A percentile compares a stretch with the other conserved stretches of the same genome.
Evolutionary conservation across 2,329 filamentous ascomycete genomes (phyloP).

Genomic region (Alternaria atra): DNA sequence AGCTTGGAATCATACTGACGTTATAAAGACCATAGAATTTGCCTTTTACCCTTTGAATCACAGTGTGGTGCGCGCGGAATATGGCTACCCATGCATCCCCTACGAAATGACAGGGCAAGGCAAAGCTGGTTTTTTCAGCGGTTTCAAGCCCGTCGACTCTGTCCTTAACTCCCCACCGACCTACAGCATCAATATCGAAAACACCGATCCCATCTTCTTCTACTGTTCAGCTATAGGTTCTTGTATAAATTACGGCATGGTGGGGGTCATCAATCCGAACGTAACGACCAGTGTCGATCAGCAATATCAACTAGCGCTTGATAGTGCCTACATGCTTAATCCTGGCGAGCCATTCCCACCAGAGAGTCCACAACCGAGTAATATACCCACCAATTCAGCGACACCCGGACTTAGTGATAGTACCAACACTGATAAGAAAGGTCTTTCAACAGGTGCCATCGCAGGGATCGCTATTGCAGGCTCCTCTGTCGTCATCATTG

Average conservation of each 20-base stretch:
- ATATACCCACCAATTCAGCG: conserved; percentile 8
- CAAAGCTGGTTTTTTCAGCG: conserved; percentile 43
- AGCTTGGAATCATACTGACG: conserved; percentile 3
- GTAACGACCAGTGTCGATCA: conserved; percentile 29
- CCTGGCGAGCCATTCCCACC: conserved; percentile 48
- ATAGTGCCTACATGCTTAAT: conserved; percentile 42
- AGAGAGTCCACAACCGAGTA: conserved; percentile 20
- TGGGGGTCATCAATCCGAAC: conserved; percentile 75
- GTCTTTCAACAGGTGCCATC: conserved; percentile 51
- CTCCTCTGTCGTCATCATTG: conserved; percentile 29
- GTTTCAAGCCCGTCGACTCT: conserved; percentile 39
- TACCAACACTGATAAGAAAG: background rate
- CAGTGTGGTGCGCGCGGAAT: conserved; percentile 54
- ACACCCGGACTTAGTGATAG: background rate
- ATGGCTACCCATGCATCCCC: conserved; percentile 53
- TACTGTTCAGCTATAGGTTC: conserved; percentile 66
- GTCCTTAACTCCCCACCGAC: conserved; percentile 38
- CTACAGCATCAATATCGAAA: conserved; percentile 40
- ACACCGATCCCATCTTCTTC: conserved; percentile 48
- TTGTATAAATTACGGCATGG: conserved; percentile 73
- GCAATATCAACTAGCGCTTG: conserved; percentile 36
- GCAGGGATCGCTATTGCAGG: conserved; percentile 68
- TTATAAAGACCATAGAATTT: conserved; percentile 49
- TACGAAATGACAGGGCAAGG: conserved; percentile 42
- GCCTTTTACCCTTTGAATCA: conserved; percentile 55